Evolutionary conservation across 768 basidiomycete genomes (phyloP).

Genomic region (Mrakia frigida): DNA sequence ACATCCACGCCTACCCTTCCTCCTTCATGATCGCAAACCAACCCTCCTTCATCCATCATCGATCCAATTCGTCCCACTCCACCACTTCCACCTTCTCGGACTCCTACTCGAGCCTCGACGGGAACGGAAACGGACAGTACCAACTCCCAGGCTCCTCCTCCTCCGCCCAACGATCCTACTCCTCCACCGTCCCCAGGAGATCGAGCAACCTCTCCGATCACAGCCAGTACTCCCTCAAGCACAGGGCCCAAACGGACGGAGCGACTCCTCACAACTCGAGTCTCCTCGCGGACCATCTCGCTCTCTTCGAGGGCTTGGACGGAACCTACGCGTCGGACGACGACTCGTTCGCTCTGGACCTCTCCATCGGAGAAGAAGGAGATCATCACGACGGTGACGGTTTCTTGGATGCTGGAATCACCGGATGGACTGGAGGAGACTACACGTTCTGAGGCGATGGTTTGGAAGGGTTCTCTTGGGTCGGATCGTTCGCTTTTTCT

Average conservation of each 20-base stretch:
- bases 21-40: not conserved
- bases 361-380: not conserved
- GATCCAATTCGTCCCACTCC: not conserved
- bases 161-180: no score
- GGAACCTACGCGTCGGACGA: not conserved
- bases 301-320: not conserved
- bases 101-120: not conserved
- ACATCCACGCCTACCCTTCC: not conserved
- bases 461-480: no score
- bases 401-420: not conserved
- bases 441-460: not conserved
- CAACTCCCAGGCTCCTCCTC: no score
- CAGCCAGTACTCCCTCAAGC: not conserved
- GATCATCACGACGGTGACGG: not conserved
- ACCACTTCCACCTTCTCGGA: slow-evolving; percentile 7
- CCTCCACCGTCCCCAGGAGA: not conserved
- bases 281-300: not conserved
- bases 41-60: not conserved
- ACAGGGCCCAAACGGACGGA: not conserved
- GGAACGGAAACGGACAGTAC: no score
- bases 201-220: not conserved
- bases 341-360: not conserved
- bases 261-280: not conserved
- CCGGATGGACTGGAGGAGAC: not conserved
- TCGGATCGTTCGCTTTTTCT: no score